Base-by-base conservation (phyloP, 225 moss, liverwort and hornwort genomes). In the Polytrichum formosum region DNA sequence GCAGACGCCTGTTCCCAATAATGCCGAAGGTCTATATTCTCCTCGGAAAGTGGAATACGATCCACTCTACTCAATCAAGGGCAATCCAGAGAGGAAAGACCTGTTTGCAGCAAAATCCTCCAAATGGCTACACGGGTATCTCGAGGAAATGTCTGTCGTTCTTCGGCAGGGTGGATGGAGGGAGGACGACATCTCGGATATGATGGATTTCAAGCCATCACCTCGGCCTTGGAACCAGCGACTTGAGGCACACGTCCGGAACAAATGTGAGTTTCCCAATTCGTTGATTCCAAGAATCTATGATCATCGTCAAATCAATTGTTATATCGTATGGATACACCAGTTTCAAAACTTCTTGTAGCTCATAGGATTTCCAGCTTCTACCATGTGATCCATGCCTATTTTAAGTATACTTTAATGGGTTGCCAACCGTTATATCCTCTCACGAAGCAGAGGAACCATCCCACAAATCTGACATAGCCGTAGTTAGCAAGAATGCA, bases 101-200 rank as follows among this genome's bases (percentile, higher is more conserved):
- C 76, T 78, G 27, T 31, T 72, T 26, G 78, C 67, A 64, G 70
- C 67, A 5, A 76, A 85, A 65, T 79, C 83, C 53, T 77, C 91
- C 18, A 85, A 87, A 67, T 96, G 96, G 96, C 73, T 96, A 68
- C 83, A 77, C 30, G 82, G 82, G 26, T 96, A 96, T 67, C 73
- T 96, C 67, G 87, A 93, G 72, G 96, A 96, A 69, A 78, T 93
- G 56, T 85, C 90, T 31, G 58, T 87, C 61, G 78, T 90, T 66
- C 93, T 96, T 54, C 84, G 93, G n/a, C 82, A 88, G 53, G 95
- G 91, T 8, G 96, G 96, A 54, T 96, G 96, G 96, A 84, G 85
- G 63, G 91, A 91, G 77, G 90, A 88, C 68, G 96, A 93, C 33
- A 93, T 96, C 53, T 80, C 82, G 58, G 96, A 96, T 72, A 96